Percentiles rank a stretch among this genome's conserved stretches.
phyloP scores from a whole-genome alignment of 176 grass and related monocot species.

The Chloris gayana region DNA sequence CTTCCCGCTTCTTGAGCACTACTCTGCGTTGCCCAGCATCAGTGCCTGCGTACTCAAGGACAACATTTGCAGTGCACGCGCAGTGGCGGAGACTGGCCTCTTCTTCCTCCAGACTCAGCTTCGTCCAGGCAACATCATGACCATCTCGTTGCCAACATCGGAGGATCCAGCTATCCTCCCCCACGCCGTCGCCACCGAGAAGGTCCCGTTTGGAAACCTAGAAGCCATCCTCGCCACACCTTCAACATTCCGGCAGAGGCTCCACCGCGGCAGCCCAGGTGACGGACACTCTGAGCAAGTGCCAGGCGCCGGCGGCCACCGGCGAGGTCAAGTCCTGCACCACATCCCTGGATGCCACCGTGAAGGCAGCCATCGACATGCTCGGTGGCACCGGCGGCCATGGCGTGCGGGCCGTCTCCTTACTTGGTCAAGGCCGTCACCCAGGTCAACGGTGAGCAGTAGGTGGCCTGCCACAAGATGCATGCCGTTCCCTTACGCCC shows the following conservation, averaged over 20 bases:
- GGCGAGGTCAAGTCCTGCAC: conserved; percentile 18
- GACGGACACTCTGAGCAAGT: background rate
- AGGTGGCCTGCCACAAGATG: background rate
- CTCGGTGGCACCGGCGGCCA: background rate
- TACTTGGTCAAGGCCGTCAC: background rate
- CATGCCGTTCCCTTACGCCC: background rate
- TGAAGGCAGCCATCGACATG: background rate
- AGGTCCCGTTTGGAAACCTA: background rate
- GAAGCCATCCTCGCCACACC: background rate
- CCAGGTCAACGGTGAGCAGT: background rate
- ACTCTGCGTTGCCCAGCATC: background rate
- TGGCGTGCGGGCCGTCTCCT: background rate
- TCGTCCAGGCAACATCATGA: background rate
- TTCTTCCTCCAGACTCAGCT: background rate
- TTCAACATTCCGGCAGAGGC: background rate
- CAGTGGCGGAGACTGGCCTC: background rate
- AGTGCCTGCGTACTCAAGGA: no score
- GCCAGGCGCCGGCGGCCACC: background rate
- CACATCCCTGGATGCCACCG: background rate
- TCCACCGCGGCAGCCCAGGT: background rate
- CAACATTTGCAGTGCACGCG: no score
- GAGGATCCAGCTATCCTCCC: background rate
- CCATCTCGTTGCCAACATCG: background rate
- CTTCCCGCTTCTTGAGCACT: background rate
- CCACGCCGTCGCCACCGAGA: background rate